Evolutionary conservation across 495 filamentous ascomycete species (phyloP).

Genomic region (Glonium stellatum): DNA sequence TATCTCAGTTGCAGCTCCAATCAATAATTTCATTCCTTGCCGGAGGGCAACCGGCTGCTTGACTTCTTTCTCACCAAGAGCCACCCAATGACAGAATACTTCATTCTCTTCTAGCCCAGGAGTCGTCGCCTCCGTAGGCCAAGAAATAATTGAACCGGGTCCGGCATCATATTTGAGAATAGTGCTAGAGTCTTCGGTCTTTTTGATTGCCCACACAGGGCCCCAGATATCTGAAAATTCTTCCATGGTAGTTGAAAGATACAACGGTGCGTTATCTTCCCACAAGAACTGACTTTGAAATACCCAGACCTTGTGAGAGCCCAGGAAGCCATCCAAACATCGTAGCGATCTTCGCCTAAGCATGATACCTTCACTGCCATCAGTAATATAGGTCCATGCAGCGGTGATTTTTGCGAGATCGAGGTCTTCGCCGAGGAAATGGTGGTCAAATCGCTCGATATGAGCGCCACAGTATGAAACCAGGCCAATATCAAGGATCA

Average conservation of each 20-base stretch:
- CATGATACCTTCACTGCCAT: slow-evolving; percentile 17
- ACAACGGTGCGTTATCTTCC: slow-evolving; percentile 1
- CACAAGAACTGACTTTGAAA: slow-evolving; percentile 8
- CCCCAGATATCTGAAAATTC: slow-evolving; percentile 15
- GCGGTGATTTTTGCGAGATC: slow-evolving; percentile 14
- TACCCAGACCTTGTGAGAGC: slow-evolving; percentile 7
- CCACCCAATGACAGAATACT: slow-evolving; percentile 7
- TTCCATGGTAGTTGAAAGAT: slow-evolving; percentile 10
- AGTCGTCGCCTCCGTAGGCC: background rate
- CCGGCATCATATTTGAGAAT: slow-evolving; percentile 9
- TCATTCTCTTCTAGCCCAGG: slow-evolving; percentile 4
- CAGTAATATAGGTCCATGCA: slow-evolving; percentile 13
- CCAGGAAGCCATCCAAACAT: slow-evolving; percentile 5
- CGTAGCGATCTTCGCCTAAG: slow-evolving; percentile 7
- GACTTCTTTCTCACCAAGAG: slow-evolving; percentile 4
- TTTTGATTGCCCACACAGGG: slow-evolving; percentile 6
- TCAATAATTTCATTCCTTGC: slow-evolving; percentile 2
- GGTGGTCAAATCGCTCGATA: slow-evolving; percentile 10
- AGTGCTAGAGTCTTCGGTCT: background rate
- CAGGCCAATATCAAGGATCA: slow-evolving; percentile 9
- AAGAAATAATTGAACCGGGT: slow-evolving; percentile 7
- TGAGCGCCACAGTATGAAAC: slow-evolving; percentile 14
- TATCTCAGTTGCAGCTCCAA: slow-evolving; percentile 3
- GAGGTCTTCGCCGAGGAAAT: slow-evolving; percentile 8
- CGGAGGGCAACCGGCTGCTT: background rate